Evolutionary conservation across 352 stramenopile genomes (phyloP).

Genomic region (Phytophthora rubi): DNA sequence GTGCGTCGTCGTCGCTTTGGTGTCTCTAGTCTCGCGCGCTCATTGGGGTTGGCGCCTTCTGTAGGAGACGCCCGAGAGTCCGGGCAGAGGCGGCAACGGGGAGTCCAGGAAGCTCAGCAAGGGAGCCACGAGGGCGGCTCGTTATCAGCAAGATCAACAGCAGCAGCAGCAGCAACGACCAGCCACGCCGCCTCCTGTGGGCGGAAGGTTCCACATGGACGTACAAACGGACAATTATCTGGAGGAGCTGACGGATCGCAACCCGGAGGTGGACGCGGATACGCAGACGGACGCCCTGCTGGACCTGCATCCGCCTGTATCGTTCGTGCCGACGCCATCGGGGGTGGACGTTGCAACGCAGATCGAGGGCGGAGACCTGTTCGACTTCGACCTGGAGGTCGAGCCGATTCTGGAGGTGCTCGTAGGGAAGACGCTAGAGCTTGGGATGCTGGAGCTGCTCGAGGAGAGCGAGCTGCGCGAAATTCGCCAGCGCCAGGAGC

Average conservation of each 20-base stretch:
- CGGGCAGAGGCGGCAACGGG: conserved; percentile 5
- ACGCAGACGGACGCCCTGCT: conserved; percentile 94
- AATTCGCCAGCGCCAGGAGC: conserved; percentile 89
- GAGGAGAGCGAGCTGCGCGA: conserved; percentile 93
- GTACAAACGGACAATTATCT: conserved; percentile 96
- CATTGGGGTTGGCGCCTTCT: neutral
- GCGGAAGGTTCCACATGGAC: conserved; percentile 91
- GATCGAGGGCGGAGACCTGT: conserved; percentile 93
- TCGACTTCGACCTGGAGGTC: conserved; percentile 96
- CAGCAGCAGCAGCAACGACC: conserved; percentile 48
- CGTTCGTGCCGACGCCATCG: conserved; percentile 90
- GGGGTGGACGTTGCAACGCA: conserved; percentile 91
- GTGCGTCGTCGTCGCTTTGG: conserved; percentile 16
- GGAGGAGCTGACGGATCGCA: conserved; percentile 93
- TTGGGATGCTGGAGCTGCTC: conserved; percentile 94
- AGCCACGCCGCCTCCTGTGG: conserved; percentile 84
- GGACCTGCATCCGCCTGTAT: conserved; percentile 82
- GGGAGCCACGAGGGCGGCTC: conserved; percentile 20
- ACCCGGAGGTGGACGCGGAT: conserved; percentile 86
- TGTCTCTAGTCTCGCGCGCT: too few relatives aligned
- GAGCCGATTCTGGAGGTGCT: conserved; percentile 95
- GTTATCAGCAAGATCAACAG: conserved; percentile 14
- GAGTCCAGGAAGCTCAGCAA: conserved; percentile 26
- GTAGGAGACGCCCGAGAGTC: conserved; percentile 48
- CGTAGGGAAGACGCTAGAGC: conserved; percentile 94